Base-by-base conservation (phyloP, 768 basidiomycete species). In the Lactarius tabidus region DNA sequence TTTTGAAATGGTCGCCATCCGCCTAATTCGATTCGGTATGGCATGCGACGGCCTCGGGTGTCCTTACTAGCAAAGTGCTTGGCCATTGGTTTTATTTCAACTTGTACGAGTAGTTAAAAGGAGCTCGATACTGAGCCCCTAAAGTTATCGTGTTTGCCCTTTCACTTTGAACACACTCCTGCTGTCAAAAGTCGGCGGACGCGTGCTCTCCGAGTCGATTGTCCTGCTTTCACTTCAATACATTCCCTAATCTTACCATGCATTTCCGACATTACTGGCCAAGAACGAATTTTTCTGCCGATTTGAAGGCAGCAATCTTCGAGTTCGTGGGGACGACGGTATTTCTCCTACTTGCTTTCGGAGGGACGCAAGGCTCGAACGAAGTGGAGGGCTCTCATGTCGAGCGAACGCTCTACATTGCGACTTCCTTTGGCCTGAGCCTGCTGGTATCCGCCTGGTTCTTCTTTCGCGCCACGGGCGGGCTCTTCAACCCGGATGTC, bases 361-460 rank as follows among this genome's bases (percentile, higher is more conserved):
- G 87, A 2, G 85, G 85, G 2, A 82, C 85, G 26, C 88, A 90
- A 71, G 84, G 85, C 3, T 77, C 82, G 1, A 74, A 79, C 6
- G 72, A 75, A 10, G 80, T 78, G 65, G 71, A 39, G 20, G 70
- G 68, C 14, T 59, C 66, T 12, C 17, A 45, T 66, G 29, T 82
- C 65, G 79, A 80, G 60, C 80, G 78, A 26, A 74, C 79, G 48
- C 74, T 85, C 63, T 89, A 86, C 73, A 81, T 86, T 35, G 80
- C 87, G 6, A 80, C 81, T 0, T 81, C 78, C 56, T 84, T 87
- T 79, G 87, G 88, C 0, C 72, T 89, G 55, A 81, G 82, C 67
- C 79, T 90, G 53, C 77, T 88, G 55, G 80, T 84, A 51, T 83
- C 84, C 3, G 86, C 82, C 9, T 90, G 88, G 87, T 70, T 87